These are phyloP conservation scores for Brassica carinata DNA, from an alignment of 345 rosid genomes.

Conservation along the genomic window DNA sequence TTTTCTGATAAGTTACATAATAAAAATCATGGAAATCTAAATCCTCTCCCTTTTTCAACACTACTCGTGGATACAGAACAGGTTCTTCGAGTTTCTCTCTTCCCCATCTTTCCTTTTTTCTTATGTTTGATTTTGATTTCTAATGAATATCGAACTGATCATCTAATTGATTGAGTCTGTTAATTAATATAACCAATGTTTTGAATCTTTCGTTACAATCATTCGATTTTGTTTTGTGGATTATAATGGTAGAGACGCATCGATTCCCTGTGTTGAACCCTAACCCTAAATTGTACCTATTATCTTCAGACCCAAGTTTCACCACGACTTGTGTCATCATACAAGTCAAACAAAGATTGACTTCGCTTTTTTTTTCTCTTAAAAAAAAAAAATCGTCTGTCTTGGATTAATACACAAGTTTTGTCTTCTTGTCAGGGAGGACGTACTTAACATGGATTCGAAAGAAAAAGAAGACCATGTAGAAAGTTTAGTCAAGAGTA, in stretches of 20 bases:
- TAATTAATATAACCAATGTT: neutral
- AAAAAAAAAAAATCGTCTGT: neutral
- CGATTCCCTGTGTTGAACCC: neutral
- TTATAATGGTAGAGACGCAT: neutral
- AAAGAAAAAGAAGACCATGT: neutral
- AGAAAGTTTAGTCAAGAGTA: neutral
- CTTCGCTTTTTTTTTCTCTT: neutral
- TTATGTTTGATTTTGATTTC: constrained; percentile 5
- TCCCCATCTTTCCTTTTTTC: neutral
- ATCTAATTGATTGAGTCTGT: neutral
- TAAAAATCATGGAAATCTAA: constrained; percentile 7
- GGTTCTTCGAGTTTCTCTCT: constrained; percentile 16
- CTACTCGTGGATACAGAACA: neutral
- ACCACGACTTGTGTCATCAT: neutral
- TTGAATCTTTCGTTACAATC: neutral
- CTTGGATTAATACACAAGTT: neutral
- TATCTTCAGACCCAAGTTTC: constrained; percentile 30
- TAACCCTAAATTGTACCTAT: constrained; percentile 4
- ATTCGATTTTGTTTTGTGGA: neutral
- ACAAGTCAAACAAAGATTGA: constrained; percentile 10
- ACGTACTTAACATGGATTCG: constrained; percentile 6
- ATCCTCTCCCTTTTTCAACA: neutral
- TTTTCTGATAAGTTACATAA: neutral
- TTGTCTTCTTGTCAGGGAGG: neutral
- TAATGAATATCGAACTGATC: neutral